Conservation (phyloP, 2,329 filamentous ascomycete genomes). For the Aspergillus transmontanensis region DNA sequence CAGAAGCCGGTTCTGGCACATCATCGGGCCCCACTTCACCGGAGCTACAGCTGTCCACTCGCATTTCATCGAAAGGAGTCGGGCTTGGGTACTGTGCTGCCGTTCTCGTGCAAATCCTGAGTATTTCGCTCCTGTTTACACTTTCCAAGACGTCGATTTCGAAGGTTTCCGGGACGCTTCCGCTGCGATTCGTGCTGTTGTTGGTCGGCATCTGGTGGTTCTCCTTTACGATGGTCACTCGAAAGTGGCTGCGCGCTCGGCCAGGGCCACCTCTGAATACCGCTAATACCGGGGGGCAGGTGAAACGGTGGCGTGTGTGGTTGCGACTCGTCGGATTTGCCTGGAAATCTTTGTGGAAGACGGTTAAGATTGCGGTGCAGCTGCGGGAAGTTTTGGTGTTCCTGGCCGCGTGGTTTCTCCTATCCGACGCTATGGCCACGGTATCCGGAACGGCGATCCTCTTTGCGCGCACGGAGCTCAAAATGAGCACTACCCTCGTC, state of each 20-base stretch:
- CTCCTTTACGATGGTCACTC: slow-evolving; percentile 78
- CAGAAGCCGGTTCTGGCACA: slow-evolving; percentile 7
- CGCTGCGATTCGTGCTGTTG: slow-evolving; percentile 78
- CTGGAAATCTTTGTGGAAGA: slow-evolving; percentile 80
- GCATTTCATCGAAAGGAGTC: slow-evolving; percentile 84
- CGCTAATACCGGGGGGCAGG: slow-evolving; percentile 11
- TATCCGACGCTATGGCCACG: slow-evolving; percentile 88
- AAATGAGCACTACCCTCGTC: slow-evolving; percentile 78
- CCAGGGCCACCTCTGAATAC: slow-evolving; percentile 70
- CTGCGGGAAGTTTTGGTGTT: slow-evolving; percentile 79
- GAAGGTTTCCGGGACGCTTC: slow-evolving; percentile 72
- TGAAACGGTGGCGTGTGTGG: slow-evolving; percentile 51
- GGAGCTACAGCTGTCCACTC: slow-evolving; percentile 78
- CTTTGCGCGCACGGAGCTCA: slow-evolving; percentile 85
- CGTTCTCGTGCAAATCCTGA: slow-evolving; percentile 76
- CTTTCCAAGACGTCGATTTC: slow-evolving; percentile 36
- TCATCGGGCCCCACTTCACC: slow-evolving; percentile 44
- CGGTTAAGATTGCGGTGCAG: slow-evolving; percentile 69
- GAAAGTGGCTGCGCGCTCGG: slow-evolving; percentile 77
- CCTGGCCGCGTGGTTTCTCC: slow-evolving; percentile 83
- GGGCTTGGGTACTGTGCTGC: slow-evolving; percentile 87
- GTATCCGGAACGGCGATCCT: slow-evolving; percentile 88
- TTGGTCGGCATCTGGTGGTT: slow-evolving; percentile 87
- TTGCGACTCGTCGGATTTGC: slow-evolving; percentile 73
- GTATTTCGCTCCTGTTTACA: slow-evolving; percentile 71